These are phyloP conservation scores for Xylaria sp. DNA, from an alignment of 2,329 filamentous ascomycete genomes.

Conservation along the genomic window DNA sequence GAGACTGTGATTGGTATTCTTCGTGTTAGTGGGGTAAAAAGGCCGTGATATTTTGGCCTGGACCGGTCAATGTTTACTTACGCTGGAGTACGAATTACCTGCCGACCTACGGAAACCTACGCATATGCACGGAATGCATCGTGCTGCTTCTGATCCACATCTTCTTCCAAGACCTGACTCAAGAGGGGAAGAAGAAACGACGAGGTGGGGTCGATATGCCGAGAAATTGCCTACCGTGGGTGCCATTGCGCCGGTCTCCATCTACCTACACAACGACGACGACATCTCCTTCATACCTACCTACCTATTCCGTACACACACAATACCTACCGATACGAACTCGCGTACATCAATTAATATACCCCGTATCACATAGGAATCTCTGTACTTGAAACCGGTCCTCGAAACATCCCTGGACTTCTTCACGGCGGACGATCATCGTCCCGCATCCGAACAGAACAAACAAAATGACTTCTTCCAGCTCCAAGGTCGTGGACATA, in stretches of 20 bases:
- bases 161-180: background rate
- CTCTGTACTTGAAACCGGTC: background rate
- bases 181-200: background rate
- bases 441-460: background rate
- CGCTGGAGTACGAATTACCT: too few relatives aligned
- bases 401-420: background rate
- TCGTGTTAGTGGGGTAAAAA: too few relatives aligned
- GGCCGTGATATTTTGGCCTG: too few relatives aligned
- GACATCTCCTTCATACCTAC: background rate
- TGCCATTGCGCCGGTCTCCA: background rate
- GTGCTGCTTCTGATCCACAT: background rate
- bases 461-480: constrained; percentile 34
- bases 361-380: background rate
- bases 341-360: background rate
- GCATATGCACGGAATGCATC: background rate
- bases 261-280: background rate
- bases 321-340: background rate
- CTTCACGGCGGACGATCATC: background rate
- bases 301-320: background rate
- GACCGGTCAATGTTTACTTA: too few relatives aligned
- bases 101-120: background rate
- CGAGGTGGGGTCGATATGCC: background rate
- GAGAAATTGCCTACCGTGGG: background rate
- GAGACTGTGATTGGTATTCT: too few relatives aligned
- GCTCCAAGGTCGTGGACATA: constrained; percentile 53